phyloP scores from a whole-genome alignment of 2,329 filamentous ascomycete genomes.

The Colletotrichum limetticola region DNA sequence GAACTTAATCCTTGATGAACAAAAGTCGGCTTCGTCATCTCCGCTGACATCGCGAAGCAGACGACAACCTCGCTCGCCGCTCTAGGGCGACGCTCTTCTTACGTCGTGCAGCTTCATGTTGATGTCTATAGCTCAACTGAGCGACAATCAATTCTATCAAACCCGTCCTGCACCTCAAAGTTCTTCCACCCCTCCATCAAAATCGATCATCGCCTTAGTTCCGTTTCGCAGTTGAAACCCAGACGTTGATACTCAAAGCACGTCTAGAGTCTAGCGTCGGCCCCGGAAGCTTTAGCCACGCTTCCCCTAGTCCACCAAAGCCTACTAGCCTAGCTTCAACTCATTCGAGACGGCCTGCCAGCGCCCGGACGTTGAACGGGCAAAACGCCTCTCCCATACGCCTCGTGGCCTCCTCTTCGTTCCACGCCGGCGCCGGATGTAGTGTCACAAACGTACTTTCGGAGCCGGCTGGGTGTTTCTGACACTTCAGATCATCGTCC shows the following conservation, averaged over 20 bases:
- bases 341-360: not conserved
- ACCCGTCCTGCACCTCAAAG: too few relatives aligned
- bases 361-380: not conserved
- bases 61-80: too few relatives aligned
- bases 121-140: too few relatives aligned
- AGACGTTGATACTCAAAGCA: not conserved
- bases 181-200: too few relatives aligned
- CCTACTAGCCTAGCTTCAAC: not conserved
- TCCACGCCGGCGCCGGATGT: not conserved
- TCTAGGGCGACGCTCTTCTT: too few relatives aligned
- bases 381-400: not conserved
- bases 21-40: too few relatives aligned
- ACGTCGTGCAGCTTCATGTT: too few relatives aligned
- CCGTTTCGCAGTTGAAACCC: not conserved
- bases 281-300: not conserved
- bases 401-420: too few relatives aligned
- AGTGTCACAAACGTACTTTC: not conserved
- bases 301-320: not conserved
- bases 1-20: too few relatives aligned
- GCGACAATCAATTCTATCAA: too few relatives aligned
- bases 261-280: not conserved
- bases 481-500: not conserved
- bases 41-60: too few relatives aligned
- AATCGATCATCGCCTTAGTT: not conserved
- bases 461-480: not conserved